Evolutionary conservation across 75 land plant genomes (phyloP).

Genomic region (Selaginella moellendorffii): DNA sequence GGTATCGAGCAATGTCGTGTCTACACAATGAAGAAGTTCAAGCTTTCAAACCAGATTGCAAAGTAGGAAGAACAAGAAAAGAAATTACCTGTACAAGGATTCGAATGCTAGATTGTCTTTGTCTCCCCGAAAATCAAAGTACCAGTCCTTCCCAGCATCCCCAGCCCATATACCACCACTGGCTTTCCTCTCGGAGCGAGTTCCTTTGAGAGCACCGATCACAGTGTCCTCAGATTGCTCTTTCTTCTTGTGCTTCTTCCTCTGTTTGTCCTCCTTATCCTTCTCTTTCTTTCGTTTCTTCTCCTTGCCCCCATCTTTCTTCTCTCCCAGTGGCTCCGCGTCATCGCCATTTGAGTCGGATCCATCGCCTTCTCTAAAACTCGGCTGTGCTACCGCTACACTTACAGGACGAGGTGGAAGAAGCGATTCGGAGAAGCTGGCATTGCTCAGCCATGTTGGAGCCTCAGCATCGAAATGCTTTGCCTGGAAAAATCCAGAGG

Average conservation of each 20-base stretch:
- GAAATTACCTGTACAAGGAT: conserved; percentile 56
- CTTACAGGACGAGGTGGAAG: not conserved
- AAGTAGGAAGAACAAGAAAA: too few species aligned
- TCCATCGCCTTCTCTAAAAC: not conserved
- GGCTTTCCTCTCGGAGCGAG: conserved; percentile 13
- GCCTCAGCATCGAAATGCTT: too few species aligned
- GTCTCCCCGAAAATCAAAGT: conserved; percentile 69
- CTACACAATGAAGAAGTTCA: too few species aligned
- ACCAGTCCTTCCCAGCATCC: conserved; percentile 46
- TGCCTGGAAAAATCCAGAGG: too few species aligned
- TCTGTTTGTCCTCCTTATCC: conserved; percentile 14
- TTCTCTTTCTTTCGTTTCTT: conserved; percentile 14
- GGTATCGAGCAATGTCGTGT: conserved; percentile 75
- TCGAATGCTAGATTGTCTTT: conserved; percentile 80
- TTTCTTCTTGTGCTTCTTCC: conserved; percentile 13
- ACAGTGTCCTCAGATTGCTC: not conserved
- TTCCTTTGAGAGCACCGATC: conserved; percentile 17
- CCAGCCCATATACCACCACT: conserved; percentile 18
- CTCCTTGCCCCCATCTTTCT: conserved; percentile 15
- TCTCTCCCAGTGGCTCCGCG: conserved; percentile 7
- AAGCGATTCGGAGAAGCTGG: not conserved
- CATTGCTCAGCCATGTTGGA: not conserved
- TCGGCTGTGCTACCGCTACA: conserved; percentile 5
- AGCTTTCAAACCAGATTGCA: too few species aligned
- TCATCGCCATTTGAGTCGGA: not conserved